Base-by-base conservation (phyloP, 78 protist species). In the Emiliania huxleyi region DNA sequence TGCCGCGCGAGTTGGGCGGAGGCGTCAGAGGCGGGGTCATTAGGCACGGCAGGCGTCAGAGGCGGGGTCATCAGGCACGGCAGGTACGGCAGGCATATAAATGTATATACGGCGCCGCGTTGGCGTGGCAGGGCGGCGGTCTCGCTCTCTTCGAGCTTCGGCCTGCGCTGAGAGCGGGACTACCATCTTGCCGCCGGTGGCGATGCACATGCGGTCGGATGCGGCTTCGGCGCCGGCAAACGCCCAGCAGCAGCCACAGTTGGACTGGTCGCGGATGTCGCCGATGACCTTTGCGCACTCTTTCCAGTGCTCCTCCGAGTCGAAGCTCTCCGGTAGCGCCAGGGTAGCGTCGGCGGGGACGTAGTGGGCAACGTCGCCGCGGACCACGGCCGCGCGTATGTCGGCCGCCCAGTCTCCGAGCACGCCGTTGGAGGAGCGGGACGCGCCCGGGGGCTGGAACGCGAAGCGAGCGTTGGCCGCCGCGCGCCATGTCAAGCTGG, bases 231-330 rank as follows among this genome's bases (percentile, higher is more conserved):
- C 42, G 44, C 71, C 69, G 49, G 48, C 92, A 44, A 93, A 93
- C 1, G 92, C 88, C 92, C 92, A 87, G 92, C 92, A 88, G 83
- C 56, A 42, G 56, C 95, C 95, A 87, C 95, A 93, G 90, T 87
- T n/a, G 92, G 49, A 52, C 84, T 95, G 95, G 92, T 94, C 94
- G 90, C 91, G 93, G 91, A 95, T 94, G 55, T 85, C 49, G 40
- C 92, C 92, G 84, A 95, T 95, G 75, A 56, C 12, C 90, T 43
- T 4, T 19, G 73, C 75, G 37, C 73, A 87, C 19, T 52, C 8
- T 3, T 69, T 69, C 91, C 91, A 88, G 91, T 49, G 2, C 4
- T 69, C 52, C 73, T 11, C 91, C 29, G 52, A 38, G 91, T 88
- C 91, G 73, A 88, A 88, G 26, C 33, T 4, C 71, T 33, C 48